Evolutionary conservation across 805 yeast species (phyloP).

Genomic region (Isabelozyma gotoi): DNA sequence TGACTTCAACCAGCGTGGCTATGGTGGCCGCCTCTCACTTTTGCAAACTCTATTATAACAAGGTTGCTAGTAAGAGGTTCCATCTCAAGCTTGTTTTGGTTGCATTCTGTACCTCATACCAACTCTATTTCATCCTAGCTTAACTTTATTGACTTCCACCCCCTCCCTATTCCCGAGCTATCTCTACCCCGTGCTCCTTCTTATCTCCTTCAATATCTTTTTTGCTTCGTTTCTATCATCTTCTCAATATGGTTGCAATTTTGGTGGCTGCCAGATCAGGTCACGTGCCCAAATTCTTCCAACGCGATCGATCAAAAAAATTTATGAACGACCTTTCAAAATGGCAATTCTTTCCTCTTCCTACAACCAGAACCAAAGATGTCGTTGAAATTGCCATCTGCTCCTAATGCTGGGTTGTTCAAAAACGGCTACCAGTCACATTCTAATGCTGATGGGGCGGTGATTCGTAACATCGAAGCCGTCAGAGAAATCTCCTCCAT

Average conservation of each 20-base stretch:
- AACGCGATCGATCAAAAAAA: not conserved
- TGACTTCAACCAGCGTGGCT: too few species aligned
- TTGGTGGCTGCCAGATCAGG: not conserved
- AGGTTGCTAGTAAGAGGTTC: too few species aligned
- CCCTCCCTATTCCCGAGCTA: too few species aligned
- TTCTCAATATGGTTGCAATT: not conserved
- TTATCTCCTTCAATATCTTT: too few species aligned
- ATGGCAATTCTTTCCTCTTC: not conserved
- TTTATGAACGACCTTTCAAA: not conserved
- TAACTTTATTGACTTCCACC: too few species aligned
- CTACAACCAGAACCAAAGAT: conserved; percentile 33
- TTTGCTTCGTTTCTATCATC: not conserved
- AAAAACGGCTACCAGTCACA: conserved; percentile 92
- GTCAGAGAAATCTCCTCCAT: conserved; percentile 89
- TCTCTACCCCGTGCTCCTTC: not conserved
- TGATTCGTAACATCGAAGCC: conserved; percentile 88
- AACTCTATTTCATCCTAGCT: too few species aligned
- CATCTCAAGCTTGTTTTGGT: too few species aligned
- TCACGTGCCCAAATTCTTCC: not conserved
- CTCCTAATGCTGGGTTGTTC: conserved; percentile 91
- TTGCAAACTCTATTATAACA: too few species aligned
- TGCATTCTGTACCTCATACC: too few species aligned
- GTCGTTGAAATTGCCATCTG: conserved; percentile 89
- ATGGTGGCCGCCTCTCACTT: too few species aligned
- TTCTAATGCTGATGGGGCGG: conserved; percentile 91